A percentile compares a stretch with the other conserved stretches of the same genome.
phyloP scores from a whole-genome alignment of 2,329 filamentous ascomycete genomes.

The Verticillium longisporum region DNA sequence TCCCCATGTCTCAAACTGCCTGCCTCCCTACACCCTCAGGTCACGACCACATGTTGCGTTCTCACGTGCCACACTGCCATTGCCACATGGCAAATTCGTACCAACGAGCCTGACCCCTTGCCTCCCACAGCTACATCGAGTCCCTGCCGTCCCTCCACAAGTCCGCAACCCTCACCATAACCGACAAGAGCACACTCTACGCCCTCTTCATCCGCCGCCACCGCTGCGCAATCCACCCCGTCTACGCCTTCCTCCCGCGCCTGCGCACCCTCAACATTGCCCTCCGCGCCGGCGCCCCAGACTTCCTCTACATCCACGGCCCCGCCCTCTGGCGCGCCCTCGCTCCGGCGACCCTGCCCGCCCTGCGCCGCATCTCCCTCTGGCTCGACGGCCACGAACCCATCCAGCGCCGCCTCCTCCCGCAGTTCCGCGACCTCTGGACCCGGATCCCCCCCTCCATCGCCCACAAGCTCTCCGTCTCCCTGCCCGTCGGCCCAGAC shows the following conservation, averaged over 20 bases:
- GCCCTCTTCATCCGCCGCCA: conserved; percentile 2
- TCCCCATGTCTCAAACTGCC: not conserved
- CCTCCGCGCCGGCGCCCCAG: conserved; percentile 9
- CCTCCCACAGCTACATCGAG: conserved; percentile 6
- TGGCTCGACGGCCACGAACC: conserved; percentile 12
- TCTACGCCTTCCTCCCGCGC: conserved; percentile 1
- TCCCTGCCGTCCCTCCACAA: conserved; percentile 3
- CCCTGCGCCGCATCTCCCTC: conserved; percentile 2
- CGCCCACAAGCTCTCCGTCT: conserved; percentile 2
- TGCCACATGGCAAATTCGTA: not conserved
- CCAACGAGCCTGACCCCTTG: not conserved
- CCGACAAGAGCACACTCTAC: conserved; percentile 6
- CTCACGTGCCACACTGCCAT: not conserved
- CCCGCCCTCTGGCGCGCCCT: conserved; percentile 5
- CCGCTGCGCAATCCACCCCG: not conserved
- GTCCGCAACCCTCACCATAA: conserved; percentile 7
- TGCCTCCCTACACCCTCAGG: not conserved
- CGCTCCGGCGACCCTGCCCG: not conserved
- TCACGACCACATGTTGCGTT: too few species aligned
- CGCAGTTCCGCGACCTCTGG: conserved; percentile 9
- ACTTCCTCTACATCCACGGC: conserved; percentile 9
- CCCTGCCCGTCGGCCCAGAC: conserved; percentile 9
- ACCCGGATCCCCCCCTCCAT: not conserved
- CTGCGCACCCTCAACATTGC: conserved; percentile 9
- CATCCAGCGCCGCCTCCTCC: conserved; percentile 8